Evolutionary conservation across 2,329 filamentous ascomycete genomes (phyloP).

Genomic region (Aotearoamyces nothofagi): DNA sequence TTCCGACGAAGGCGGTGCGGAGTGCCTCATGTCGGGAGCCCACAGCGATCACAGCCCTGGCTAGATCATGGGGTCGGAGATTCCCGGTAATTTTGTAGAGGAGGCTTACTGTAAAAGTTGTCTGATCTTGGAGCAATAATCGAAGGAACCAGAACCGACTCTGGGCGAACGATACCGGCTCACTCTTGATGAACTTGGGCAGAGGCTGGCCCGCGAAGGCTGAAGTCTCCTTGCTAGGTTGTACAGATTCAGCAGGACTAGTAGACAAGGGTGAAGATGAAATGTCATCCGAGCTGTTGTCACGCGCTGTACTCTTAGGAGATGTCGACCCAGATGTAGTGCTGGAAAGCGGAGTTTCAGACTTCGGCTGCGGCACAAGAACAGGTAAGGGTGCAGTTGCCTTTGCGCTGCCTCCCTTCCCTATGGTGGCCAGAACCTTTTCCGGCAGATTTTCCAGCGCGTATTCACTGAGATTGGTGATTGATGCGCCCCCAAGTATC

Average conservation of each 20-base stretch:
- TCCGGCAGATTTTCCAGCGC: conserved; percentile 2
- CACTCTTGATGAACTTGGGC: neutral
- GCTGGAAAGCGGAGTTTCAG: neutral
- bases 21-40: conserved; percentile 14
- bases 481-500: conserved; percentile 6
- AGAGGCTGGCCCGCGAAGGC: no score
- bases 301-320: neutral
- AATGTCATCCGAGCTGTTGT: neutral
- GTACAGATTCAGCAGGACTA: neutral
- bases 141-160: conserved; percentile 14
- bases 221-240: neutral
- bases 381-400: neutral
- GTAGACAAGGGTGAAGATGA: neutral
- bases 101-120: conserved; percentile 12
- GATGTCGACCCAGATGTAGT: neutral
- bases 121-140: conserved; percentile 12
- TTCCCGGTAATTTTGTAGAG: conserved; percentile 10
- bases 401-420: neutral
- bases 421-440: neutral
- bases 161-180: conserved; percentile 5
- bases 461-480: conserved; percentile 6
- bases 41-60: conserved; percentile 10
- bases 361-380: neutral
- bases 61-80: conserved; percentile 8
- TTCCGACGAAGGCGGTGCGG: conserved; percentile 13